phyloP scores from a whole-genome alignment of 192 early-diverging fungal genomes.

The Allomyces macrogynus region DNA sequence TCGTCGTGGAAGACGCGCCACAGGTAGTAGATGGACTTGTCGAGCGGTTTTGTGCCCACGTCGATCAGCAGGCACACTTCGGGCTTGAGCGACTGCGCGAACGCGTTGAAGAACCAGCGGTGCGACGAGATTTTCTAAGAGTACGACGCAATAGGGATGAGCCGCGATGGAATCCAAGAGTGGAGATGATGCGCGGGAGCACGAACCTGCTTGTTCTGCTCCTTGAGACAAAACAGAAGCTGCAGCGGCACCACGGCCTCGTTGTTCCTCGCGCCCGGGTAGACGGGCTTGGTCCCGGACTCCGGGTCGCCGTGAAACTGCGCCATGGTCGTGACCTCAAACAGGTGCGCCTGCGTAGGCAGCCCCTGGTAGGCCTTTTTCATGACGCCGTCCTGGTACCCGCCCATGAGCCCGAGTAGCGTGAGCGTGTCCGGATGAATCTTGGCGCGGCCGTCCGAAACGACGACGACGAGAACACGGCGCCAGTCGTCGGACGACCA shows the following conservation, averaged over 20 bases:
- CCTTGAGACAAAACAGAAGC: constrained; percentile 79
- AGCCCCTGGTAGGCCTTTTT: constrained; percentile 9
- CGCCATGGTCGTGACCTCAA: constrained; percentile 67
- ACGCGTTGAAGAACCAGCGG: constrained; percentile 50
- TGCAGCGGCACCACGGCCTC: constrained; percentile 52
- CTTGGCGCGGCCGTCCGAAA: constrained; percentile 72
- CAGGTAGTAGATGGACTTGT: constrained; percentile 41
- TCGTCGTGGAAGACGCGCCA: constrained; percentile 43
- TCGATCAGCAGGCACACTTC: constrained; percentile 40
- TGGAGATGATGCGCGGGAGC: too few relatives aligned
- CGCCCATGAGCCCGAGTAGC: constrained; percentile 62
- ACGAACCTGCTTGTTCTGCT: constrained; percentile 36
- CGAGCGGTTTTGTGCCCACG: constrained; percentile 40
- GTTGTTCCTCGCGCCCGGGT: constrained; percentile 17
- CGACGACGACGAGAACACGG: constrained; percentile 82
- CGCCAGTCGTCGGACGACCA: constrained; percentile 49
- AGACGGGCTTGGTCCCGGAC: constrained; percentile 36
- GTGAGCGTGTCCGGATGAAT: constrained; percentile 55
- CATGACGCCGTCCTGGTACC: constrained; percentile 48
- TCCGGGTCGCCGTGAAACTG: constrained; percentile 41
- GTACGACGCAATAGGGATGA: too few relatives aligned
- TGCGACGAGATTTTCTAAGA: constrained; percentile 19
- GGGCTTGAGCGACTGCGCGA: constrained; percentile 31
- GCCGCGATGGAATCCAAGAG: too few relatives aligned
- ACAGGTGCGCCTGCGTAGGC: constrained; percentile 52